Evolutionary conservation across 1,139 yeast genomes (phyloP).

Genomic region (Schwanniomyces etchellsii): DNA sequence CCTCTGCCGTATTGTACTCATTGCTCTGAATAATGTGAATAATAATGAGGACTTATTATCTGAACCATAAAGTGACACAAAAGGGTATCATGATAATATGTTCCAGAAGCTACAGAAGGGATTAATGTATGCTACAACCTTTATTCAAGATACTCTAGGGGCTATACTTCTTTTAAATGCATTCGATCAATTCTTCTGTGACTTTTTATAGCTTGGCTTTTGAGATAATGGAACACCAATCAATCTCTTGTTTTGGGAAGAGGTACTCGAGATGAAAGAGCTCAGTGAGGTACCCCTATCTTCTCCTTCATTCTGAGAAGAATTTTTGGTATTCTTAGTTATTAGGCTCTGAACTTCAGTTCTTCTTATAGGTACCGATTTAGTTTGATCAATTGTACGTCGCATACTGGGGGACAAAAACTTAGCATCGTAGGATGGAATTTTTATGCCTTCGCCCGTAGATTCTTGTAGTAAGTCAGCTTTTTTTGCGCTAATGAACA

Average conservation of each 20-base stretch:
- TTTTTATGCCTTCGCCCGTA: conserved; percentile 28
- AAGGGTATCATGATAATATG: no score
- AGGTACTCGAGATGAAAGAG: neutral
- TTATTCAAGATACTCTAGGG: neutral
- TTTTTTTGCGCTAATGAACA: conserved; percentile 56
- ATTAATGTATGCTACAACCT: no score
- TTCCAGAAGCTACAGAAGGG: no score
- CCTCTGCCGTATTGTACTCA: no score
- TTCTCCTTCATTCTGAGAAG: conserved; percentile 1
- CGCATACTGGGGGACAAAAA: conserved; percentile 46
- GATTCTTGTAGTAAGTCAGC: conserved; percentile 48
- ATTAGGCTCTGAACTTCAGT: conserved; percentile 15
- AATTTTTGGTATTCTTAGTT: conserved; percentile 7
- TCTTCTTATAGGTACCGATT: conserved; percentile 53
- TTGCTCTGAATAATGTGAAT: no score
- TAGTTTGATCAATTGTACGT: conserved; percentile 53
- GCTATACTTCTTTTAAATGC: neutral
- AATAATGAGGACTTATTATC: no score
- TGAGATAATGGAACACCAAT: conserved; percentile 33
- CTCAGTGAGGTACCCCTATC: no score
- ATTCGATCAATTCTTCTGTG: no score
- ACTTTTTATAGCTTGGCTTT: conserved; percentile 11
- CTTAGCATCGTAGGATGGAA: conserved; percentile 43
- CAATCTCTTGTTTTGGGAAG: conserved; percentile 18
- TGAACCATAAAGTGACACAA: no score